Conservation (phyloP, 2,329 filamentous ascomycete genomes). For the Alternaria sp. region DNA sequence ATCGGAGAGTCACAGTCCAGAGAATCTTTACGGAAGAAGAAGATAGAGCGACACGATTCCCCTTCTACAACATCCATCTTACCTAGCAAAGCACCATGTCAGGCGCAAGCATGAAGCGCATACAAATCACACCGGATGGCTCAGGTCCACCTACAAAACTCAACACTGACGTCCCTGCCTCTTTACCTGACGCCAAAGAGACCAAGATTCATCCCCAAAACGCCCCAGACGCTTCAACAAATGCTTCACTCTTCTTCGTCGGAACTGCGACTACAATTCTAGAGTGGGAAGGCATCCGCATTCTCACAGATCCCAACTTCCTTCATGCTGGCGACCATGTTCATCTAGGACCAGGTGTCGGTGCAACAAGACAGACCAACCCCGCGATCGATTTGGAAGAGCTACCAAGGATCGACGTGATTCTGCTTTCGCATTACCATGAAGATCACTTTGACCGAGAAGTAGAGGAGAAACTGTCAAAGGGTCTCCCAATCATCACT, state of each 20-base stretch:
- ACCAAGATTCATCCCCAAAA: slow-evolving; percentile 55
- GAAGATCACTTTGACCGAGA: slow-evolving; percentile 65
- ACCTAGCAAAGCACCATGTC: not conserved
- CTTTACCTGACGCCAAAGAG: slow-evolving; percentile 55
- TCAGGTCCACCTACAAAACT: slow-evolving; percentile 53
- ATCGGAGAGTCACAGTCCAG: slow-evolving; percentile 5
- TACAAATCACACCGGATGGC: slow-evolving; percentile 52
- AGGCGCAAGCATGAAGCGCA: slow-evolving; percentile 48
- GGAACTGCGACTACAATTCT: slow-evolving; percentile 66
- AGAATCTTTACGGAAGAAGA: not conserved
- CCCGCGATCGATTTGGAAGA: slow-evolving; percentile 68
- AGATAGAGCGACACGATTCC: slow-evolving; percentile 1
- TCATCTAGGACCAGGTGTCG: slow-evolving; percentile 70
- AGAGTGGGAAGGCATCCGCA: slow-evolving; percentile 62
- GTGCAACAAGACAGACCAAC: slow-evolving; percentile 62
- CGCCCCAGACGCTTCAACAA: slow-evolving; percentile 47
- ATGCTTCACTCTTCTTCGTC: slow-evolving; percentile 62
- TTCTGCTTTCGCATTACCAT: slow-evolving; percentile 72
- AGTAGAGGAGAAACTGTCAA: slow-evolving; percentile 60
- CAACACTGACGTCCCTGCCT: slow-evolving; percentile 40
- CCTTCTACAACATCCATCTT: not conserved
- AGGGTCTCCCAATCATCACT: slow-evolving; percentile 68
- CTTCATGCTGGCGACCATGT: slow-evolving; percentile 72
- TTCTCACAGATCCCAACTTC: slow-evolving; percentile 65
- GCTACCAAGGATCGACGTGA: slow-evolving; percentile 66